Conservation (phyloP, 2,329 filamentous ascomycete species). For the Colletotrichum sojae region DNA sequence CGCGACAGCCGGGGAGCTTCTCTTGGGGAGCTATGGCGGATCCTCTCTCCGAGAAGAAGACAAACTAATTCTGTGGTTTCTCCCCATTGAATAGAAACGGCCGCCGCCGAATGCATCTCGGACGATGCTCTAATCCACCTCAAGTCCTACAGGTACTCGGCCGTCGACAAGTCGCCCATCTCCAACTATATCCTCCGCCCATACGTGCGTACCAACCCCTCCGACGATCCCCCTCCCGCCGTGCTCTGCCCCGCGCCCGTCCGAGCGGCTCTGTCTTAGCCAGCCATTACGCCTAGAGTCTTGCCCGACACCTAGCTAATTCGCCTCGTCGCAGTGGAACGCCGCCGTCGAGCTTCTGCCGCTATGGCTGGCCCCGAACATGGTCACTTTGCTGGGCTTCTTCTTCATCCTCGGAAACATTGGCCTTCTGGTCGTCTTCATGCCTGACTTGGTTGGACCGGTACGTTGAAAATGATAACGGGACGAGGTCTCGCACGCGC, state of each 20-base stretch:
- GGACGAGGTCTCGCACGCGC: background rate
- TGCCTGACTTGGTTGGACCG: conserved; percentile 92
- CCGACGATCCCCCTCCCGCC: conserved; percentile 30
- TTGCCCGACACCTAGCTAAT: conserved; percentile 41
- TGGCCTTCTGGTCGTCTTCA: conserved; percentile 78
- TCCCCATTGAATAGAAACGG: conserved; percentile 54
- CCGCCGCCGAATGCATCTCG: conserved; percentile 81
- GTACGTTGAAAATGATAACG: conserved; percentile 64
- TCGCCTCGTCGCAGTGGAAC: conserved; percentile 82
- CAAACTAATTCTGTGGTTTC: conserved; percentile 9
- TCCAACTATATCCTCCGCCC: conserved; percentile 95
- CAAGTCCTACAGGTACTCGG: conserved; percentile 97
- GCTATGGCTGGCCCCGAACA: conserved; percentile 97
- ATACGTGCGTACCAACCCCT: conserved; percentile 77
- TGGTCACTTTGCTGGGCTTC: conserved; percentile 96
- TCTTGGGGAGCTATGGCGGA: conserved; percentile 7
- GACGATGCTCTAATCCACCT: conserved; percentile 93
- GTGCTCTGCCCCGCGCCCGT: conserved; percentile 36
- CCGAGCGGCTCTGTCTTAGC: conserved; percentile 26
- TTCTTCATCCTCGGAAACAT: conserved; percentile 93
- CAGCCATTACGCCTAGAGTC: conserved; percentile 19
- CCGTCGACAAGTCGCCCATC: conserved; percentile 94
- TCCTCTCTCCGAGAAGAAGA: background rate
- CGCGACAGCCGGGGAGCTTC: conserved; percentile 6
- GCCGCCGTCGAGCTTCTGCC: conserved; percentile 92